Evolutionary conservation across 257 asterid species (phyloP), one percentile per base, ranked within the genome.

Genomic region (Dorcoceras hygrometricum): DNA sequence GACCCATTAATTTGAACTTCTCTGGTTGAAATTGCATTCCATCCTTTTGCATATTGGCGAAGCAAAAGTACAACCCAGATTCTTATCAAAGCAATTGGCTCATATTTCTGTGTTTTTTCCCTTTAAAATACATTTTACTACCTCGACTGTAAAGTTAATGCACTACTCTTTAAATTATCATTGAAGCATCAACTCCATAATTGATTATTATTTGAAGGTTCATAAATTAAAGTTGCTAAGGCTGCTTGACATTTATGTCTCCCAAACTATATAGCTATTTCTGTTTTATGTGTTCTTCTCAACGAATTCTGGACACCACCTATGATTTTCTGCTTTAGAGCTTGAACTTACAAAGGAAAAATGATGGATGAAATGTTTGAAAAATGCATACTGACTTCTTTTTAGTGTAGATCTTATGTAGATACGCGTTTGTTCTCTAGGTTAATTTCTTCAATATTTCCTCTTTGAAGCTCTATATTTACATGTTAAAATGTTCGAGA

Each of bases 181-280:
- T 46, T 46, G 54, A 18, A 46, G 54, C 22, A 46, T 46, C 54
- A 16, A 46, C 54, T 46, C 54, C 54, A 2, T 3, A 12, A 14
- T 39, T 12, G 51, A 46, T 1, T 46, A 46, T 46, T 18, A 20
- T 8, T 46, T 18, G 54, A 46, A 39, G 0, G 54, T 20, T 46
- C 54, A 46, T 46, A 2, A 16, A 46, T 46, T 16, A 46, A 46
- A 46, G 54, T 18, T 39, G n/a, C 50, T 39, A 8, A 12, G 19
- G n/a, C n/a, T 53, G 50, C 71, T 32, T 59, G 66, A 68, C 62
- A 59, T 67, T 39, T 43, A 26, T 78, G 71, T 28, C 56, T 64
- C 69, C 50, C 48, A 22, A 63, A 57, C 65, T 46, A 60, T 62
- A 11, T 36, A 43, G 26, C 53, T 24, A 31, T 56, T 2, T 25